Evolutionary conservation across 2,329 filamentous ascomycete genomes (phyloP), one percentile per base, ranked within the genome.

Genomic region (Aspergillus pseudotamarii): DNA sequence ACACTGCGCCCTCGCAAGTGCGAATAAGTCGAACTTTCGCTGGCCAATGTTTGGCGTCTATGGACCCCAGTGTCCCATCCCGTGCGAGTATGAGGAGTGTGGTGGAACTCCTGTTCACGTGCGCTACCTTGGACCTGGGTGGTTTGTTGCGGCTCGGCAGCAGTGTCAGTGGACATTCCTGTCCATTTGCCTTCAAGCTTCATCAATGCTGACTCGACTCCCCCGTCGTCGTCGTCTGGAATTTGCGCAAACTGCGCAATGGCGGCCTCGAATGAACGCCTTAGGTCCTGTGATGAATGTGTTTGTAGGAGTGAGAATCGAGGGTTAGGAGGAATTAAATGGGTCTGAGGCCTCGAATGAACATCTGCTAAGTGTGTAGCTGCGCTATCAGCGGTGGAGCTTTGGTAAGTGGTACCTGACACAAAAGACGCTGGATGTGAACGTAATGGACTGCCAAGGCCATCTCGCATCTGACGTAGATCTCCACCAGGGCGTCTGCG

Each of bases 171-270:
- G 36, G 66, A 50, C 23, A 56, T 23, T 2, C 57, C 64, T 55
- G 65, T 62, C 73, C 90, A 95, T 69, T 88, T 94, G 11, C 95
- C 95, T 80, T 99, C 95, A 0, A 99, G 84, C 72, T 98, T 99
- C 70, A 94, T 80, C 57, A 99, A 78, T 0, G 95, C 92, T n/a
- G 94, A 93, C 73, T 98, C 95, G 30, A 98, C 89, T 14, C 94
- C 94, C 8, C 93, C 93, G 72, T 96, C 92, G 53, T 90, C 89
- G 64, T 96, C 92, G 72, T 97, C 94, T 0, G 94, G 93, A 30
- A 98, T 92, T 60, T 91, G 89, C 2, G 94, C 92, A 59, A 99
- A 86, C 70, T 92, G 92, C 63, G 94, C 89, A 1, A 96, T 92
- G 71, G 96, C 93, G 3, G 86, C 90, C 76, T 98, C 93, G 69